phyloP scores from a whole-genome alignment of 139 green algal genomes.

The Picochlorum sp. region DNA sequence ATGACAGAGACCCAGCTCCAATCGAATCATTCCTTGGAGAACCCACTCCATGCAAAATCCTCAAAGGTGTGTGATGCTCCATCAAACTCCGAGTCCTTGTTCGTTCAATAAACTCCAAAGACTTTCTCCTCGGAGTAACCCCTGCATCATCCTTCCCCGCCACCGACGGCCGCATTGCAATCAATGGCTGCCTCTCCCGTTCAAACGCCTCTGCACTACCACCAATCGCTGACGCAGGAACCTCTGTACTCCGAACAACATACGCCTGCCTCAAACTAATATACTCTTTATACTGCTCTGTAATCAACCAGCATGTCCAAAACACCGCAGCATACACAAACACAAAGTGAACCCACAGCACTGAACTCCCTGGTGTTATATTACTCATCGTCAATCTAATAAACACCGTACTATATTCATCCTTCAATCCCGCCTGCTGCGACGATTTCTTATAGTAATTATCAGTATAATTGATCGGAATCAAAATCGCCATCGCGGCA shows the following conservation, averaged over 20 bases:
- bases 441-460: background rate
- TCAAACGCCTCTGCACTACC: slow-evolving; percentile 1
- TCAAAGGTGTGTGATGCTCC: background rate
- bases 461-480: slow-evolving; percentile 24
- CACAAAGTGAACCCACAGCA: slow-evolving; percentile 29
- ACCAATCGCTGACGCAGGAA: background rate
- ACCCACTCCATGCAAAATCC: background rate
- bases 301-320: slow-evolving; percentile 24
- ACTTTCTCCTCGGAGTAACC: background rate
- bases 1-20: no score
- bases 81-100: background rate
- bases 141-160: no score
- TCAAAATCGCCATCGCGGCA: slow-evolving; percentile 17
- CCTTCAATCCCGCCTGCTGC: background rate
- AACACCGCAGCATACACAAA: slow-evolving; percentile 20
- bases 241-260: slow-evolving; percentile 14
- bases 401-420: slow-evolving; percentile 19
- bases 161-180: background rate
- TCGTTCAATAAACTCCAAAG: background rate
- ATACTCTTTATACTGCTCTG: slow-evolving; percentile 37
- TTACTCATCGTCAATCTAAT: slow-evolving; percentile 35
- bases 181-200: background rate
- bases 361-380: slow-evolving; percentile 10
- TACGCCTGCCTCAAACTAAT: slow-evolving; percentile 30
- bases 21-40: background rate